Evolutionary conservation across 1,284 basidiomycete species (phyloP), one percentile per base, ranked within the genome.

Genomic region (Cystobasidium slooffiae): DNA sequence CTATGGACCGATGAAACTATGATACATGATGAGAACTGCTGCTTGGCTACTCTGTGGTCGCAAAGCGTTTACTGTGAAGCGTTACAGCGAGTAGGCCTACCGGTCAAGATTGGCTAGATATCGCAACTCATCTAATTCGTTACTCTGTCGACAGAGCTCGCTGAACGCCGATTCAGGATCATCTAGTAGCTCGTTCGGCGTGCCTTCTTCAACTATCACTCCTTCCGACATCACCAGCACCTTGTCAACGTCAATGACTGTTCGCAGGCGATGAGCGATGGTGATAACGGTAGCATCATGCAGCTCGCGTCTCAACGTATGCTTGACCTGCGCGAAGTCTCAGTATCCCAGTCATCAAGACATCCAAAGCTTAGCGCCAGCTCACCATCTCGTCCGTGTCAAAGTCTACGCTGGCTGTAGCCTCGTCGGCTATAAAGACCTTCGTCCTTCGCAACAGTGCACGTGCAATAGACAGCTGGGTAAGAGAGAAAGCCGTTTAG

Each of bases 171-270:
- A 73, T n/a, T 49, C 43, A 7, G 37, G 8, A 66, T 73, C 70
- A 24, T 65, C 46, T n/a, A 94, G 83, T 72, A 94, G 82, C n/a
- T 80, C 84, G 68, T 85, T 82, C 0, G 92, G 92, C 9, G 86
- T 84, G 79, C 92, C 91, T 79, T 89, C 89, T 83, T 94, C 92
- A 20, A 87, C 85, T 75, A 92, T 89, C 77, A 84, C 84, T 16
- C 94, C 94, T 20, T 89, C 84, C 77, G 90, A 88, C 82, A 97
- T 88, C 14, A 97, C 94, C 39, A 97, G 82, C 12, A 97, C 88
- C 46, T 89, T 87, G 77, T 92, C 90, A 51, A 89, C 93, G 79
- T 94, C 70, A 75, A 96, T 87, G 79, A 97, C 95, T 3, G 94
- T 97, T 81, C 95, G 93, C 70, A 97, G 84, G 0, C 93, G 88